Conservation (phyloP, 352 stramenopile genomes). For the Phytophthora melonis region DNA sequence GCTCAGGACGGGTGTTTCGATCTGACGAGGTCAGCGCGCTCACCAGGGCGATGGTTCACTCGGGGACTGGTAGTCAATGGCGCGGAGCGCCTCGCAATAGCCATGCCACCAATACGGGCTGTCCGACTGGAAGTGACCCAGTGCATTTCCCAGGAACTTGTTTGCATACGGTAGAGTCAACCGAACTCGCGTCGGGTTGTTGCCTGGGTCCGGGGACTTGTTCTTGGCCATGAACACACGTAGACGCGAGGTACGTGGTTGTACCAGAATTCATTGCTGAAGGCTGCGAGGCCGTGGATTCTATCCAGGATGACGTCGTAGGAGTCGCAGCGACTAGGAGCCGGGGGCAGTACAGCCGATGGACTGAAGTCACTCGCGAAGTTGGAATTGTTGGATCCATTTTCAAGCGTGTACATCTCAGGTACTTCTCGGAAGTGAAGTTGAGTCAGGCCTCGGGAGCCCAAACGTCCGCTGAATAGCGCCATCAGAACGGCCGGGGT, state of each 20-base stretch:
- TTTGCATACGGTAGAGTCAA: not conserved
- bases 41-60: not conserved
- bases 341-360: not conserved
- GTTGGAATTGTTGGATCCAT: conserved; percentile 12
- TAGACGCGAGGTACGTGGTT: not conserved
- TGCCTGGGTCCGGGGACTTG: not conserved
- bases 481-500: conserved; percentile 20
- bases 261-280: not conserved
- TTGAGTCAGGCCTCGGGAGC: conserved; percentile 10
- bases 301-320: conserved; percentile 29
- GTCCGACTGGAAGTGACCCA: not conserved
- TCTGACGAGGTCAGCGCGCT: not conserved
- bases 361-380: conserved; percentile 28
- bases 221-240: not conserved
- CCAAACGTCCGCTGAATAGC: conserved; percentile 21
- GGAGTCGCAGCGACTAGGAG: not conserved
- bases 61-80: not conserved
- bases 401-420: conserved; percentile 9
- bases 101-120: not conserved
- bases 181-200: not conserved
- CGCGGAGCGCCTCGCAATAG: not conserved
- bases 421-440: conserved; percentile 14
- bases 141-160: not conserved
- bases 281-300: conserved; percentile 2
- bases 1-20: not conserved